Evolutionary conservation across 2,329 filamentous ascomycete genomes (phyloP), one percentile per base, ranked within the genome.

Genomic region (Pseudogymnoascus sp.): DNA sequence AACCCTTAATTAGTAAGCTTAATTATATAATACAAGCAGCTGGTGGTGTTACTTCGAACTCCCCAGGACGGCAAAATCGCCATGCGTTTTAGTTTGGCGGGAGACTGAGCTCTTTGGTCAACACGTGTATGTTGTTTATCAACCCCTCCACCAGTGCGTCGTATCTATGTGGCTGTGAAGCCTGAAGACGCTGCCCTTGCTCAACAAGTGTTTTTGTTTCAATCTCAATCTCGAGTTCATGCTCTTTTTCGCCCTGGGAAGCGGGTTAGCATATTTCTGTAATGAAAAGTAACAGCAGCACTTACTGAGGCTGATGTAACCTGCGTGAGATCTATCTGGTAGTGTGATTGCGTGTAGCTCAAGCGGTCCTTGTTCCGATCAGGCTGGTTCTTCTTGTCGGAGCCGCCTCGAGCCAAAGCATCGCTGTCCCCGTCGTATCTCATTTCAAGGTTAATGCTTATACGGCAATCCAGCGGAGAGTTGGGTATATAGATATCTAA

Each of bases 371-470:
- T 99, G 68, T 85, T 86, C 5, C 92, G 85, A 69, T 90, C 87
- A 5, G 81, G 76, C 67, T 63, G 55, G 60, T 66, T 72, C 65
- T 64, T 71, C 63, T 45, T 71, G 8, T 69, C 67, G 6, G 58
- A 31, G 18, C 35, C 21, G 36, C 36, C 12, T 4, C 66, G 66
- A 10, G 69, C 68, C 2, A 86, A 74, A 21, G 78, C 76, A 6
- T 85, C 79, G 0, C 89, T 70, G 1, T 84, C 79, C 25, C 92
- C 90, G 3, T 91, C 82, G 78, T 87, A 96, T 61, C 87, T 83
- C 83, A 95, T 92, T 83, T 99, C 95, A 1, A 99, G 82, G 71
- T 96, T 97, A 71, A 99, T 86, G 69, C 91, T 96, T 67, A 99
- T 87, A 9, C 94, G 89, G 75, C 92, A 96, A 75, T 99, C 94